These are phyloP conservation scores for Canna indica DNA, from an alignment of 176 grass and related monocot species.

Conservation along the genomic window DNA sequence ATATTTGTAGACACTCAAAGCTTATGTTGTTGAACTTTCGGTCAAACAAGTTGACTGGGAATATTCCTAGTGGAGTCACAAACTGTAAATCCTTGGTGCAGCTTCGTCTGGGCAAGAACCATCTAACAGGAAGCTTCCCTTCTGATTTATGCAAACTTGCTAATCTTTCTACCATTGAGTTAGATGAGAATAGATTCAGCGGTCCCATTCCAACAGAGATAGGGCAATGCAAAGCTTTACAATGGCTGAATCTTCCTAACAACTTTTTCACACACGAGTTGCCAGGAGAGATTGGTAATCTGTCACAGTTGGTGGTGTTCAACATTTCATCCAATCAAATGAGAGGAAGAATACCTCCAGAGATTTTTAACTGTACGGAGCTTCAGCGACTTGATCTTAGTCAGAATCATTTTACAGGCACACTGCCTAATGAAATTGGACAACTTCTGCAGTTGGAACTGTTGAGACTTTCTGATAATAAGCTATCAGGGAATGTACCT, in stretches of 20 bases:
- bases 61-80: conserved; percentile 70
- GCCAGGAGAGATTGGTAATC: conserved; percentile 63
- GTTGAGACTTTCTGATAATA: conserved; percentile 77
- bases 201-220: conserved; percentile 81
- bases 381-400: conserved; percentile 95
- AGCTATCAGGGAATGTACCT: conserved; percentile 58
- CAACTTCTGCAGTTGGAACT: conserved; percentile 70
- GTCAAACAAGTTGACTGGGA: conserved; percentile 69
- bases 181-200: conserved; percentile 72
- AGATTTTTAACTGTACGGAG: conserved; percentile 76
- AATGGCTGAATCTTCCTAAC: conserved; percentile 70
- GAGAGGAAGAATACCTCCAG: conserved; percentile 62
- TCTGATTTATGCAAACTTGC: conserved; percentile 61
- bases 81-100: conserved; percentile 87
- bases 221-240: conserved; percentile 64
- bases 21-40: conserved; percentile 88
- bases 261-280: conserved; percentile 87
- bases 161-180: conserved; percentile 81
- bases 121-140: conserved; percentile 87
- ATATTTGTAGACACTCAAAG: conserved; percentile 77
- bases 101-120: conserved; percentile 63
- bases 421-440: conserved; percentile 71
- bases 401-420: conserved; percentile 71
- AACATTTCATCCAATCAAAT: conserved; percentile 91
- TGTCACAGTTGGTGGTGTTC: conserved; percentile 79